Conservation (phyloP, 1,284 basidiomycete species). For the Melampsora larici-populina region DNA sequence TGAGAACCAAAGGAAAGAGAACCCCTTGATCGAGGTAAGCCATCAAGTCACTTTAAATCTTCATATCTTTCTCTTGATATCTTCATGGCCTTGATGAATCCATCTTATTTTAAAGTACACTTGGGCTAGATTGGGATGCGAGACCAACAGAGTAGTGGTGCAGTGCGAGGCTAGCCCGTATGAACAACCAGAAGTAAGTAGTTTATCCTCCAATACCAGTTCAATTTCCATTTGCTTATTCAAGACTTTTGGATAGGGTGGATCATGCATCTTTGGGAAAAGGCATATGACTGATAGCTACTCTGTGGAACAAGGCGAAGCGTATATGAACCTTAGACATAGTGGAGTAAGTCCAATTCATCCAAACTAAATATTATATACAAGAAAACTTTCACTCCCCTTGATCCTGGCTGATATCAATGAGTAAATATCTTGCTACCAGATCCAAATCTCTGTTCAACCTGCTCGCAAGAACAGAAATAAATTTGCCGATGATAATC, state of each 20-base stretch:
- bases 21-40: too few species aligned
- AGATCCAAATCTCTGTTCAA: not conserved
- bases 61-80: too few species aligned
- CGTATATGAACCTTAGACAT: not conserved
- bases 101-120: not conserved
- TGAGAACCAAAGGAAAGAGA: too few species aligned
- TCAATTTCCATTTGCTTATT: too few species aligned
- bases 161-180: not conserved
- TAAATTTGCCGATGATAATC: not conserved
- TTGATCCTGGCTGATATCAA: too few species aligned
- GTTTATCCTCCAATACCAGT: not conserved
- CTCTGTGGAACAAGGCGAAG: not conserved
- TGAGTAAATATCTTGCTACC: not conserved
- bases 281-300: not conserved
- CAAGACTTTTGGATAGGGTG: not conserved
- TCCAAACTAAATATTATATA: not conserved
- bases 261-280: not conserved
- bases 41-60: too few species aligned
- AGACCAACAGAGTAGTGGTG: not conserved
- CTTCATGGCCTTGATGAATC: too few species aligned
- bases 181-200: not conserved
- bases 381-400: too few species aligned
- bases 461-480: not conserved
- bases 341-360: not conserved
- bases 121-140: not conserved